A percentile compares a stretch with the other conserved stretches of the same genome.
Evolutionary conservation across 164 flowering plant species (phyloP).

Genomic region (Sextonia rubra): DNA sequence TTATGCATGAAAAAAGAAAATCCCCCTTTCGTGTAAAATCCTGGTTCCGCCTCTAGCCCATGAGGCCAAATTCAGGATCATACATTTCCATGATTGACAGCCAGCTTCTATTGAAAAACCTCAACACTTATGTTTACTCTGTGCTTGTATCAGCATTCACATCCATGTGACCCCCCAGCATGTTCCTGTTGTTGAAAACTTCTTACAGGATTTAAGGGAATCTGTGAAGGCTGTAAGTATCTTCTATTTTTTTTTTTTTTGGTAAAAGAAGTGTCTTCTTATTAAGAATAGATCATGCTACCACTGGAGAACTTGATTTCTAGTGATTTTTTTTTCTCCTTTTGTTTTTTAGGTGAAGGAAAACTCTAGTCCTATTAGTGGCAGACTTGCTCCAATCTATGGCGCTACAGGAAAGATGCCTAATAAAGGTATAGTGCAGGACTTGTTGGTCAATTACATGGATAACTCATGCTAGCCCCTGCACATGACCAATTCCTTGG

Average conservation of each 20-base stretch:
- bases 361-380: constrained; percentile 83
- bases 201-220: constrained; percentile 62
- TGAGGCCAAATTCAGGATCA: no score
- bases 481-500: neutral
- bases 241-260: no score
- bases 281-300: neutral
- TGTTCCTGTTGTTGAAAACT: constrained; percentile 56
- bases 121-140: no score
- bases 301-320: neutral
- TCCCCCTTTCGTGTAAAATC: no score
- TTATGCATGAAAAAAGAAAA: no score
- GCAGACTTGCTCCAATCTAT: constrained; percentile 92
- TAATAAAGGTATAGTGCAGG: constrained; percentile 75
- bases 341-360: constrained; percentile 55
- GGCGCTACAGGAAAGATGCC: constrained; percentile 96
- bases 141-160: constrained; percentile 59
- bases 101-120: neutral
- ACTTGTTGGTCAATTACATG: constrained; percentile 79
- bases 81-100: neutral
- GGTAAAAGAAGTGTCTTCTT: neutral
- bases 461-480: constrained; percentile 63
- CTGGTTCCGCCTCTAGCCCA: no score
- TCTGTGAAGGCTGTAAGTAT: constrained; percentile 75
- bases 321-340: neutral
- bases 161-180: constrained; percentile 95